These are phyloP conservation scores for Schizothecium vesticola DNA, from an alignment of 495 filamentous ascomycete species.

Conservation along the genomic window DNA sequence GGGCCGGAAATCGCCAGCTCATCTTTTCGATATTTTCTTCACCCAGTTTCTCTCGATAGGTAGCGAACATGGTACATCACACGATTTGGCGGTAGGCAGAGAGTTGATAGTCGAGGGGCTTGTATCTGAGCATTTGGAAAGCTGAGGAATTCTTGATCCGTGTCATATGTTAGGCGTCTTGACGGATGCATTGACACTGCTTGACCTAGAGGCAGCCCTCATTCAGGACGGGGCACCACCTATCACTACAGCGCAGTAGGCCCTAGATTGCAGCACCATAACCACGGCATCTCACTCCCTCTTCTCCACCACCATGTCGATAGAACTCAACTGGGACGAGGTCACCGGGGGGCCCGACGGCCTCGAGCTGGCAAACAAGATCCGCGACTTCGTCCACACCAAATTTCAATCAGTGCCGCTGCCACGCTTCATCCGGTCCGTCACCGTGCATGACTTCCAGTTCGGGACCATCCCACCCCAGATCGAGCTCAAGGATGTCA, in stretches of 20 bases:
- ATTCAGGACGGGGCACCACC: too few species aligned
- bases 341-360: slow-evolving; percentile 88
- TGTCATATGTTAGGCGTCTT: neutral
- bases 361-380: slow-evolving; percentile 68
- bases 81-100: too few species aligned
- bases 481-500: slow-evolving; percentile 91
- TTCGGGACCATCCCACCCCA: slow-evolving; percentile 80
- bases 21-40: neutral
- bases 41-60: neutral
- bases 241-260: neutral
- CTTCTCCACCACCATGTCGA: slow-evolving; percentile 62
- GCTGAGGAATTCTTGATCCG: neutral
- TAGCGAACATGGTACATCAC: neutral
- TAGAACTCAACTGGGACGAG: slow-evolving; percentile 92
- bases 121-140: neutral
- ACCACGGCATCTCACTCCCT: neutral
- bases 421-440: slow-evolving; percentile 93
- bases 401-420: slow-evolving; percentile 89
- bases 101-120: neutral
- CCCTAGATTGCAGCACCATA: neutral
- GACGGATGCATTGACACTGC: neutral
- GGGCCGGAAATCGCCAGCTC: neutral
- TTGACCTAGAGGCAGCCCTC: neutral
- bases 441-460: slow-evolving; percentile 88
- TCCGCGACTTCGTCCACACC: slow-evolving; percentile 90